phyloP scores from a whole-genome alignment of 108 stramenopile species.

The Nitzschia sp. region DNA sequence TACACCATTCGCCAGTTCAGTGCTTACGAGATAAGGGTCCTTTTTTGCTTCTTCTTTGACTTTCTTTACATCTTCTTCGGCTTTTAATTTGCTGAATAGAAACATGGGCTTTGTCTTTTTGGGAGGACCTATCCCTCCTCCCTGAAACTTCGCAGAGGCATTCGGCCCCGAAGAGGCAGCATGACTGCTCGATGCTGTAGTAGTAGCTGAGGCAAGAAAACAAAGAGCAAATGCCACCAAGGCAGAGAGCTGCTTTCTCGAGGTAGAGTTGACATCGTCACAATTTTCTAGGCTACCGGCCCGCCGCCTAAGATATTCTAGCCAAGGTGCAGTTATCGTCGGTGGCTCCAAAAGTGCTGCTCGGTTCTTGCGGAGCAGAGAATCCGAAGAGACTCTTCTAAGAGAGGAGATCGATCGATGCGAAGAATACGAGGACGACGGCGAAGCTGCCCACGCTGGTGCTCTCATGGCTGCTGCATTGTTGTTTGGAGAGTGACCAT shows the following conservation, averaged over 20 bases:
- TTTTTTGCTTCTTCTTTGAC: constrained; percentile 14
- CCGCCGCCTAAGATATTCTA: constrained; percentile 1
- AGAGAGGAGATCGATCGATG: not conserved
- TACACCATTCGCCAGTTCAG: not conserved
- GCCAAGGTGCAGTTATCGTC: not conserved
- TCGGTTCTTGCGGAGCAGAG: not conserved
- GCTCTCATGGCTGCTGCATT: not conserved
- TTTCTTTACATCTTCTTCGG: constrained; percentile 28
- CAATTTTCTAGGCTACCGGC: not conserved
- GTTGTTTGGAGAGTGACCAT: not conserved
- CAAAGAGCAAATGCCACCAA: constrained; percentile 12
- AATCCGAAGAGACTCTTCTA: not conserved
- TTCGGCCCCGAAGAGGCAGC: not conserved
- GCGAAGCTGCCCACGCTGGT: not conserved
- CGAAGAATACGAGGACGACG: not conserved
- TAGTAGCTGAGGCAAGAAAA: constrained; percentile 14
- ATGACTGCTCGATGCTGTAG: constrained; percentile 1
- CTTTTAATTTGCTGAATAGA: constrained; percentile 5
- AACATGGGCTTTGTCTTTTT: constrained; percentile 7
- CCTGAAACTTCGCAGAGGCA: not conserved
- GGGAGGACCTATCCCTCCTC: not conserved
- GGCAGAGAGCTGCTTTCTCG: not conserved
- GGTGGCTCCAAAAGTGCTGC: not conserved
- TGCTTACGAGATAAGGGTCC: constrained; percentile 36
- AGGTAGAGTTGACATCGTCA: not conserved